A percentile compares a stretch with the other conserved stretches of the same genome.
These are phyloP conservation scores for Phaffomyces opuntiae DNA, from an alignment of 805 yeast genomes.

Conservation along the genomic window DNA sequence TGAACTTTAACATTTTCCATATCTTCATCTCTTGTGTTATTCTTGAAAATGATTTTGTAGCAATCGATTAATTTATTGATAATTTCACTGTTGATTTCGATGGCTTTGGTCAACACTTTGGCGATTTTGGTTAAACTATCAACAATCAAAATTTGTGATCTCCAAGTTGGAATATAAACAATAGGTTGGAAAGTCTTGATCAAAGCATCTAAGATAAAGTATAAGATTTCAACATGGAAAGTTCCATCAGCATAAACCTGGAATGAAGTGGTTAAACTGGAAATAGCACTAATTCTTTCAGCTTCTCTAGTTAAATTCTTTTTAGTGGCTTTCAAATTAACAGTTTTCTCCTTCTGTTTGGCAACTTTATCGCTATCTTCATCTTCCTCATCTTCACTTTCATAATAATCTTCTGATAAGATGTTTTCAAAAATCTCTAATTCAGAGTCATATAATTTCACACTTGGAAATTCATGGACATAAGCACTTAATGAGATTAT, in stretches of 20 bases:
- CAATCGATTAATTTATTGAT: slow-evolving; percentile 6
- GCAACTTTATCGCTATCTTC: slow-evolving; percentile 28
- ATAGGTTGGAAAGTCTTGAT: slow-evolving; percentile 21
- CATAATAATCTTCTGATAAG: slow-evolving; percentile 33
- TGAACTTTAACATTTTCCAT: slow-evolving; percentile 58
- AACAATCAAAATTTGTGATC: slow-evolving; percentile 42
- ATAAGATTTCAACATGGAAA: slow-evolving; percentile 16
- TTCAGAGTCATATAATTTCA: slow-evolving; percentile 28
- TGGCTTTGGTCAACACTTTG: slow-evolving; percentile 7
- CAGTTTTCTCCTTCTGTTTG: slow-evolving; percentile 18
- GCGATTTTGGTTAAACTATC: slow-evolving; percentile 30
- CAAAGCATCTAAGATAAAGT: slow-evolving; percentile 26
- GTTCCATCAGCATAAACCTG: slow-evolving; percentile 15
- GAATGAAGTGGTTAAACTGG: slow-evolving; percentile 31
- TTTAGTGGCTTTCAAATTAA: slow-evolving; percentile 32
- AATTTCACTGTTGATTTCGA: slow-evolving; percentile 6
- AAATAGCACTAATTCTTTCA: slow-evolving; percentile 31
- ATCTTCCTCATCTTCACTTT: slow-evolving; percentile 33
- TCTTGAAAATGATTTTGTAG: slow-evolving; percentile 22
- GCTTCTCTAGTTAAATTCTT: slow-evolving; percentile 44
- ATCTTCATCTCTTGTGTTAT: slow-evolving; percentile 32
- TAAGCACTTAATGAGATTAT: slow-evolving; percentile 48
- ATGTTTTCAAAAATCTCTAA: slow-evolving; percentile 25
- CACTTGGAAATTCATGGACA: slow-evolving; percentile 30
- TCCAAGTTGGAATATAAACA: slow-evolving; percentile 46